These are phyloP conservation scores for Hyaloperonospora arabidopsidis DNA, from an alignment of 352 stramenopile species.

Conservation along the genomic window DNA sequence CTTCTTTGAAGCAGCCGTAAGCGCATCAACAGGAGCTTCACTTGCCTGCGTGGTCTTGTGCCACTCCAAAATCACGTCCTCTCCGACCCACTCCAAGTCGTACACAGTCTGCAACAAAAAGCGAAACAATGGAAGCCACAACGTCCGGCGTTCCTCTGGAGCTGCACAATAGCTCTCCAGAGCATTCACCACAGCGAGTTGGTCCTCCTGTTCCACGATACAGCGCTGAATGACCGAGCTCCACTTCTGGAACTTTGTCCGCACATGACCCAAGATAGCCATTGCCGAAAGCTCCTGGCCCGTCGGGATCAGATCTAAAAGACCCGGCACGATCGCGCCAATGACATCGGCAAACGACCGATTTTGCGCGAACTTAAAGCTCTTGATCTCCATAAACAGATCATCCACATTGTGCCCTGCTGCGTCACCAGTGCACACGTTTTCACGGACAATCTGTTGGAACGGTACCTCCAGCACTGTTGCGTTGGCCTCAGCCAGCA, in stretches of 20 bases:
- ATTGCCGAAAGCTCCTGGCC: slow-evolving; percentile 39
- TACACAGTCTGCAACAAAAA: slow-evolving; percentile 92
- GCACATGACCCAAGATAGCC: slow-evolving; percentile 71
- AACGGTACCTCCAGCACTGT: slow-evolving; percentile 49
- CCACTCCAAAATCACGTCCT: slow-evolving; percentile 90
- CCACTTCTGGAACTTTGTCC: slow-evolving; percentile 86
- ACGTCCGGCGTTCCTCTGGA: slow-evolving; percentile 34
- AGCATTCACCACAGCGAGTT: slow-evolving; percentile 46
- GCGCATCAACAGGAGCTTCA: slow-evolving; percentile 9
- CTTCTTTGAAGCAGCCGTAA: slow-evolving; percentile 41
- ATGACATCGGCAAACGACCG: slow-evolving; percentile 75
- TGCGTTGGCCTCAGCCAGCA: slow-evolving; percentile 37
- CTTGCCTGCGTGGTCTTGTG: slow-evolving; percentile 31
- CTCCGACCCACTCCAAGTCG: slow-evolving; percentile 88
- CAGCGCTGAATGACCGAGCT: slow-evolving; percentile 86
- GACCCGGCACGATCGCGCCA: slow-evolving; percentile 57
- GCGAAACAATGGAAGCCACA: slow-evolving; percentile 83
- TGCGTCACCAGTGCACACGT: slow-evolving; percentile 65
- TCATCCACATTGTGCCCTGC: slow-evolving; percentile 82
- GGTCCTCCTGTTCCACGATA: slow-evolving; percentile 74
- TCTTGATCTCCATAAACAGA: slow-evolving; percentile 91
- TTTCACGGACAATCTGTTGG: slow-evolving; percentile 72
- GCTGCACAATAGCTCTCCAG: slow-evolving; percentile 50
- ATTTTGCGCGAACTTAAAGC: slow-evolving; percentile 91
- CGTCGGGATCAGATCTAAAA: slow-evolving; percentile 60